phyloP scores from a whole-genome alignment of 2,329 filamentous ascomycete species.

The Trichoderma guizhouense region DNA sequence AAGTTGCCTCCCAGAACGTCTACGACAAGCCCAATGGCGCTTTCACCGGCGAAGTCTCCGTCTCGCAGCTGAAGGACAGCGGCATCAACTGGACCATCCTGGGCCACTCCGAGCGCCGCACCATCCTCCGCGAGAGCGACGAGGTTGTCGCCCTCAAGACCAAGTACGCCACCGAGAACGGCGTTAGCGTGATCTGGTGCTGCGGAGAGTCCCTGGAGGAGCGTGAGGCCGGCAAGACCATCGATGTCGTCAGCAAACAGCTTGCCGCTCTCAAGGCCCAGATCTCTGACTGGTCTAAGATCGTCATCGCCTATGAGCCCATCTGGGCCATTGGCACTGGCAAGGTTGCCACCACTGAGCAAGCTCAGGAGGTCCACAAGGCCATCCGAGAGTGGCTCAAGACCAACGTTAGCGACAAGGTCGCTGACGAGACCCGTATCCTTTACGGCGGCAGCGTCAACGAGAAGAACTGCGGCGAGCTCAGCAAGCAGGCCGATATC shows the following conservation, averaged over 20 bases:
- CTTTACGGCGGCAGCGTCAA: slow-evolving; percentile 95
- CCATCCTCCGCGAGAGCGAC: slow-evolving; percentile 83
- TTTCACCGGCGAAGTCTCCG: slow-evolving; percentile 95
- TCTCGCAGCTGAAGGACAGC: slow-evolving; percentile 84
- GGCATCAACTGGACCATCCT: slow-evolving; percentile 87
- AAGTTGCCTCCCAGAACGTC: slow-evolving; percentile 94
- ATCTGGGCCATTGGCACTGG: slow-evolving; percentile 96
- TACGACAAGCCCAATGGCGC: slow-evolving; percentile 96
- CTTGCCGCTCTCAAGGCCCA: slow-evolving; percentile 75
- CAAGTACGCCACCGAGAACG: slow-evolving; percentile 84
- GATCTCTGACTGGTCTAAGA: slow-evolving; percentile 83
- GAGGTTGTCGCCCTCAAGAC: slow-evolving; percentile 88
- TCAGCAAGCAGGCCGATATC: slow-evolving; percentile 90
- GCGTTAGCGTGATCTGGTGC: slow-evolving; percentile 91
- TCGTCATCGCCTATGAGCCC: slow-evolving; percentile 97
- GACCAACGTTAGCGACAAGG: slow-evolving; percentile 64
- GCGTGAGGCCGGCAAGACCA: slow-evolving; percentile 80
- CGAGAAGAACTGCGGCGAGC: slow-evolving; percentile 96
- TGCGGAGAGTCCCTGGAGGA: slow-evolving; percentile 94
- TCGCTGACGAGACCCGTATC: slow-evolving; percentile 83
- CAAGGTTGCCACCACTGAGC: slow-evolving; percentile 83
- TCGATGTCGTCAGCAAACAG: slow-evolving; percentile 81
- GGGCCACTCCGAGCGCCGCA: slow-evolving; percentile 92
- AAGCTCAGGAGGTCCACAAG: slow-evolving; percentile 91
- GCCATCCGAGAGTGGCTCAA: slow-evolving; percentile 88